Base-by-base conservation (phyloP, 73 alveolate species). In the Tetrahymena thermophila region DNA sequence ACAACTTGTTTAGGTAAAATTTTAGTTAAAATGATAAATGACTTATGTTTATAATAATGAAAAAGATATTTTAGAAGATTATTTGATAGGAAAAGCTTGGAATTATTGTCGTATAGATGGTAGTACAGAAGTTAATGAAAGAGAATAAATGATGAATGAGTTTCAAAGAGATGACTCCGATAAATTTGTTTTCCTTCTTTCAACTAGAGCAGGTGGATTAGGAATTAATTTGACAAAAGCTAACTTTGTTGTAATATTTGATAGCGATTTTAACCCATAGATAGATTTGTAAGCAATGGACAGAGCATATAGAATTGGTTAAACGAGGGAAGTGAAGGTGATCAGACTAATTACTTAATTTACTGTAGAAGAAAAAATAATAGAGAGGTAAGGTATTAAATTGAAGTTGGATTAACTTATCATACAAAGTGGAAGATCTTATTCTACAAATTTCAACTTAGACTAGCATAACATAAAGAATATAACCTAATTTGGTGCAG, bases 281-380 rank as follows among this genome's bases (percentile, higher is more conserved):
- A 93, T 94, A 42, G 99, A 98, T 96, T 94, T 96, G 35, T 85
- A 98, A 84, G 99, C 99, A 15, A 97, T 98, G 98, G 99, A 97
- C 94, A 94, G 99, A 89, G 99, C 99, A 84, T 98, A 98, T 95
- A 97, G 99, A 57, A 98, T 98, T 23, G 99, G 99, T 28, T 96
- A 98, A 85, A 97, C 94, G 1, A 97, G 96, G 95, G 95, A 97
- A 93, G 99, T 98, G 43, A 94, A 44, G 35, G 98, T 98, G 11
- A 97, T 96, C 95, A 83, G 99, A 34, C 85, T 98, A 89, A 96
- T 97, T 4, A 71, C 98, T 85, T 34, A 96, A 34, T 56, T 94
- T 40, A 93, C 99, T 19, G 93, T 96, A 5, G 99, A 98, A 94
- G 99, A 97, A 57, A 95, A 97, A 96, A 97, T 98, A 55, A 96